Evolutionary conservation across 805 yeast species (phyloP), one percentile per base, ranked within the genome.

Genomic region (Kodamaea fukazawae): DNA sequence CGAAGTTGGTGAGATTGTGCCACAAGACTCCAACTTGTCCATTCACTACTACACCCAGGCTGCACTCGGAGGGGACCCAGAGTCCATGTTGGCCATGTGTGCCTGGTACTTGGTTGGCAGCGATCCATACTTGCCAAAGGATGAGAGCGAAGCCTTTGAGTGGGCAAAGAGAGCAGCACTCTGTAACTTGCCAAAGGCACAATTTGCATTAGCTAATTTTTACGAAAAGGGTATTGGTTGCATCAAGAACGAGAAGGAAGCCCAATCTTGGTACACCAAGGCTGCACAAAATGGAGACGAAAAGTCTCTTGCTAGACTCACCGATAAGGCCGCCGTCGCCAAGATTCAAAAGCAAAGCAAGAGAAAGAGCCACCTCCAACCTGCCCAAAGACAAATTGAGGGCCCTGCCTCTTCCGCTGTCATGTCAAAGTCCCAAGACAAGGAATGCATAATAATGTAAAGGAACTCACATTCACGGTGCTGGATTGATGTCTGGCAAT

Each of bases 71-170:
- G 96, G 96, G 5, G 96, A 93, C 59, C 76, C 95, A 1, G 81
- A 77, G 34, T 83, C 96, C 8, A 93, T 91, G 96, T 70, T 91
- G 54, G 90, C 96, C 1, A 71, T 91, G 67, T 90, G 97, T 60
- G 96, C 97, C 1, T 93, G 98, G 97, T 93, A 91, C 58, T 70
- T 91, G 61, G 83, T 88, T 18, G 99, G 99, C 0, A 81, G 86
- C 25, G 90, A 85, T 25, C 90, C 93, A n/a, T 77, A 76, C 33
- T 72, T 93, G 51, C 82, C 81, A 7, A 76, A 77, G 46, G 91
- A 90, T 59, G 85, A 83, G 40, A 75, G 67, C 38, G 96, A 90
- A 61, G 95, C 97, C 1, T 91, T 83, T 59, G 93, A 87, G 53
- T 93, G 98, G 98, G 97, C 97, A 1, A 67, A 77, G 39, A 72